phyloP scores from a whole-genome alignment of 31 red algal species.

The Odonthalia washingtoniensis region DNA sequence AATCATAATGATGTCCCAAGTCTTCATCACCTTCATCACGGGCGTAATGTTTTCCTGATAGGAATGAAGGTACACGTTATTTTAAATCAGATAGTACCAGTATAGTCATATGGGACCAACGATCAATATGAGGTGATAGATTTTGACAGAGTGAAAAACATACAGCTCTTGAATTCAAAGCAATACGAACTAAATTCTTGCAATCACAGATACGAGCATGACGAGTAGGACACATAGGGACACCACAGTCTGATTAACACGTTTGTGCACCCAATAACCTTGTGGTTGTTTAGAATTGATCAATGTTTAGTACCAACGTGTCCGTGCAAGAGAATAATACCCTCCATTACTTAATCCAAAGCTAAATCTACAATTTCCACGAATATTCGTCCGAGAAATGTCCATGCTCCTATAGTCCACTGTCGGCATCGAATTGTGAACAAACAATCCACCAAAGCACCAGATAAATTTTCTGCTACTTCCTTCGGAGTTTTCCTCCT shows the following conservation, averaged over 20 bases:
- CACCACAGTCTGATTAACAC: too few species aligned
- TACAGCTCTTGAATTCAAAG: constrained; percentile 42
- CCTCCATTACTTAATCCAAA: constrained; percentile 43
- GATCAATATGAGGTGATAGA: too few species aligned
- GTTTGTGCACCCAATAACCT: constrained; percentile 31
- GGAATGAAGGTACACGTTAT: too few species aligned
- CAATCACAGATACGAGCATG: too few species aligned
- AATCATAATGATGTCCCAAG: too few species aligned
- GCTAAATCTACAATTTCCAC: constrained; percentile 77
- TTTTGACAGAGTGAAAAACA: too few species aligned
- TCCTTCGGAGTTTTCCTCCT: constrained; percentile 72
- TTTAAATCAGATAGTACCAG: too few species aligned
- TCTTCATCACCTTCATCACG: too few species aligned
- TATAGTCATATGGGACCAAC: too few species aligned
- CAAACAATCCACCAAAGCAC: constrained; percentile 67
- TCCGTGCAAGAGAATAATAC: constrained; percentile 11
- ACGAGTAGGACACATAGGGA: too few species aligned
- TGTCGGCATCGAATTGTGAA: constrained; percentile 66
- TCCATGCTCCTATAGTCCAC: constrained; percentile 78
- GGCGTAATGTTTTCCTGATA: too few species aligned
- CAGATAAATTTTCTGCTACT: constrained; percentile 54
- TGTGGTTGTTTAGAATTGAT: constrained; percentile 55
- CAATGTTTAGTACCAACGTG: constrained; percentile 65
- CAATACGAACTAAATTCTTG: constrained; percentile 45
- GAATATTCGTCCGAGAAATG: constrained; percentile 75